Percentiles rank a stretch among this genome's conserved stretches.
Evolutionary conservation across 257 asterid species (phyloP).

Genomic region (Solanum megistacrolobum): DNA sequence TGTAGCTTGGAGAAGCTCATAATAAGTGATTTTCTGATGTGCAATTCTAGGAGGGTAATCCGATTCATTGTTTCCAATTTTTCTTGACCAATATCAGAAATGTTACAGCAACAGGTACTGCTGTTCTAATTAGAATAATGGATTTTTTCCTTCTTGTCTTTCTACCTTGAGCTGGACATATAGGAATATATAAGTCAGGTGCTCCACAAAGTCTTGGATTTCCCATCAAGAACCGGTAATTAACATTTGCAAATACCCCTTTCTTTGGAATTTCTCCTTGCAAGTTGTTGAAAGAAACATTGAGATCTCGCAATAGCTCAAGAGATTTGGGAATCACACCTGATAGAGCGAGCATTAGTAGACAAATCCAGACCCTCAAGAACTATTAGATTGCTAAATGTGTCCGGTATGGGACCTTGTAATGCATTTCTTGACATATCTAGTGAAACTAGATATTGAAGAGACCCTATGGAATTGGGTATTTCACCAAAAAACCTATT

Average conservation of each 20-base stretch:
- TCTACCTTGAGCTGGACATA: slow-evolving; percentile 6
- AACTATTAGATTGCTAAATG: slow-evolving; percentile 18
- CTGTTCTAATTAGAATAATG: slow-evolving; percentile 11
- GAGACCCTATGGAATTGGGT: slow-evolving; percentile 15
- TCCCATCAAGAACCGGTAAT: slow-evolving; percentile 17
- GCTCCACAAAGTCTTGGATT: slow-evolving; percentile 23
- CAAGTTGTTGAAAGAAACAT: slow-evolving; percentile 27
- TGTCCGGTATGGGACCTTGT: slow-evolving; percentile 18
- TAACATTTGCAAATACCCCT: slow-evolving; percentile 20
- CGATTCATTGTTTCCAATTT: background rate
- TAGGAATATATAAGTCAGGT: slow-evolving; percentile 4
- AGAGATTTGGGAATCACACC: slow-evolving; percentile 27
- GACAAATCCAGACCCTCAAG: slow-evolving; percentile 24
- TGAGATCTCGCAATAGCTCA: slow-evolving; percentile 23
- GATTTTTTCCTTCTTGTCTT: background rate
- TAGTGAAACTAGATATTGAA: slow-evolving; percentile 17
- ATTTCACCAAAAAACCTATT: slow-evolving; percentile 18
- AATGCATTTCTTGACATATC: slow-evolving; percentile 24
- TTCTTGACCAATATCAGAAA: slow-evolving; percentile 2
- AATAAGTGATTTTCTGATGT: slow-evolving; percentile 8
- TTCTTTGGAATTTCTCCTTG: slow-evolving; percentile 22
- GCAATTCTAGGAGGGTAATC: background rate
- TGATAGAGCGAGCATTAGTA: slow-evolving; percentile 11
- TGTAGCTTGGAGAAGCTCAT: slow-evolving; percentile 21
- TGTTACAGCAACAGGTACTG: slow-evolving; percentile 9